Base-by-base conservation (phyloP, 257 asterid genomes). In the Lycium ferocissimum region DNA sequence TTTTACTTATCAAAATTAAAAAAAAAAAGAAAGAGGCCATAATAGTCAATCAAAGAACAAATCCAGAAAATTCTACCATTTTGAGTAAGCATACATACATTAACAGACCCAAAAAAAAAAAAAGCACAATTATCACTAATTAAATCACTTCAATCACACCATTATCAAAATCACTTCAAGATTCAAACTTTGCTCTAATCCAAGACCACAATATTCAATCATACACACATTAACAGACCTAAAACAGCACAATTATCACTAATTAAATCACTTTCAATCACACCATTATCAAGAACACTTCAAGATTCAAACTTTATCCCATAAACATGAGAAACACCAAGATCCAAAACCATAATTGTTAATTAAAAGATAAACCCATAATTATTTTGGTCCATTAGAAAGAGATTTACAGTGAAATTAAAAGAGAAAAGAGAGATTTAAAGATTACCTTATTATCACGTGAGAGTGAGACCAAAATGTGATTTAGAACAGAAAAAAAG, bases 351-450 rank as follows among this genome's bases (percentile, higher is more conserved):
- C 2, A 53, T 1, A 76, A 76, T 51, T 26, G 7, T 51, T 7
- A 35, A 76, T 51, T 26, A 51, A 22, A 76, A 26, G 13, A 51
- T 51, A 76, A 22, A 51, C 47, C 45, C 47, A 26, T 6, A 76
- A 26, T 5, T 13, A 22, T 69, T 7, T 12, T 13, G 22, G 22
- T 3, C 82, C 22, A 76, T 51, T 49, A 0, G 1, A 43, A 75
- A 47, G 81, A 75, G 81, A 75, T 75, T 75, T 51, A 22, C 82
- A 76, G 45, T 51, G 5, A 22, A 26, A 51, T 51, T 22, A 51
- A 51, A 8, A 49, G 7, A 6, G 17, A 22, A 12, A 5, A 45
- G n/a, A 72, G 3, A 72, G 59, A 73, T 73, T n/a, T 26, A 22
- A 49, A 73, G 12, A 14, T 18, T 49, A 76, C 82, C 82, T 13